Evolutionary conservation across 1,284 basidiomycete species (phyloP).

Genomic region (Ceratobasidium sp.): DNA sequence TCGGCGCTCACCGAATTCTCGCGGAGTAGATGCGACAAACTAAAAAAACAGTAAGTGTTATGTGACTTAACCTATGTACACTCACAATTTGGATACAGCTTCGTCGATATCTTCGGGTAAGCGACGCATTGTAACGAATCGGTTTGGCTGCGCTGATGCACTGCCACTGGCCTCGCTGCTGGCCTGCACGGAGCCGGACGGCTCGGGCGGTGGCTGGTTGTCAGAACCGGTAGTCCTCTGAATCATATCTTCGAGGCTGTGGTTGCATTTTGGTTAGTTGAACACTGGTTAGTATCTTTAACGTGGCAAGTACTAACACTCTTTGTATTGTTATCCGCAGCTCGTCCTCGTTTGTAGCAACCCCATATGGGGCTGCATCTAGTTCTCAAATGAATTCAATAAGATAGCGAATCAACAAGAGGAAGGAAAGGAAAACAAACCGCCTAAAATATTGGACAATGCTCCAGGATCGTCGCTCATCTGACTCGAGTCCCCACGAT

Average conservation of each 20-base stretch:
- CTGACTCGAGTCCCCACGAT: no score
- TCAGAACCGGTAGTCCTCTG: no score
- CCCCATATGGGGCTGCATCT: background rate
- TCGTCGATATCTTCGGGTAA: constrained; percentile 9
- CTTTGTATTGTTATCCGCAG: background rate
- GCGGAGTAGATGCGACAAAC: background rate
- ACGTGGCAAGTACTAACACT: constrained; percentile 5
- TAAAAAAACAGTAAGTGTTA: constrained; percentile 1
- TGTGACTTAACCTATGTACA: background rate
- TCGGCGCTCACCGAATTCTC: background rate
- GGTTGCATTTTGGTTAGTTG: no score
- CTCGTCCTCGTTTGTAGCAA: constrained; percentile 14
- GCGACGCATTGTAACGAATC: background rate
- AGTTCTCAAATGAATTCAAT: background rate
- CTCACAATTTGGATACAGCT: background rate
- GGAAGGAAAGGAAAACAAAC: background rate
- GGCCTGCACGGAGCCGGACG: background rate
- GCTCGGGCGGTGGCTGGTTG: no score
- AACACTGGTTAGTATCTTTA: no score
- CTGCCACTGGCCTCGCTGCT: background rate
- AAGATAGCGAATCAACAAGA: no score
- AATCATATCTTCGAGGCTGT: no score
- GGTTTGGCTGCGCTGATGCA: background rate
- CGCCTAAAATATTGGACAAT: background rate
- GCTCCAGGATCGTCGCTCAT: no score